Conservation (phyloP, 176 grass and related monocot genomes). For the Pontederia paniculata region DNA sequence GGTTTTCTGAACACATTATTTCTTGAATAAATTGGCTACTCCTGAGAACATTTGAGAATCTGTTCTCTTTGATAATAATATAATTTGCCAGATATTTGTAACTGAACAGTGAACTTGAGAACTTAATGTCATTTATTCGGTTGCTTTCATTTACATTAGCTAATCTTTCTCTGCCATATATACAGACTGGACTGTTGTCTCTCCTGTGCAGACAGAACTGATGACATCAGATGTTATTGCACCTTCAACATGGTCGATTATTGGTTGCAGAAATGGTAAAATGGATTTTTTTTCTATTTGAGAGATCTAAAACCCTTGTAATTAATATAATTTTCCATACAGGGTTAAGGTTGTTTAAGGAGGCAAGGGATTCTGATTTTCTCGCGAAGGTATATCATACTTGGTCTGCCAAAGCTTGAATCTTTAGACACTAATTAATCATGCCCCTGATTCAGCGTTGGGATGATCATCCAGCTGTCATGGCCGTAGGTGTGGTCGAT, state of each 20-base stretch:
- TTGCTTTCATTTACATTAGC: background rate
- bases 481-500: slow-evolving; percentile 95
- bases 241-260: slow-evolving; percentile 92
- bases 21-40: background rate
- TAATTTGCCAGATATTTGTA: no score
- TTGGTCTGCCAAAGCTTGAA: background rate
- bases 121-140: background rate
- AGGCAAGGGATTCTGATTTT: slow-evolving; percentile 74
- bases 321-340: background rate
- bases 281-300: slow-evolving; percentile 13
- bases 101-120: no score
- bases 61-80: background rate
- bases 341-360: slow-evolving; percentile 93
- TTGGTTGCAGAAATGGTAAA: slow-evolving; percentile 86
- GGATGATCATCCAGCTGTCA: slow-evolving; percentile 97
- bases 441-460: slow-evolving; percentile 49
- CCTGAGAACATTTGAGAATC: background rate
- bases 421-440: slow-evolving; percentile 9
- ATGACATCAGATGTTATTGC: slow-evolving; percentile 91
- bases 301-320: slow-evolving; percentile 11
- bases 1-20: no score
- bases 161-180: background rate
- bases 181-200: slow-evolving; percentile 92
- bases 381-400: slow-evolving; percentile 4
- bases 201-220: slow-evolving; percentile 58